phyloP scores from a whole-genome alignment of 169 alveolate genomes.

The Cystoisospora suis region DNA sequence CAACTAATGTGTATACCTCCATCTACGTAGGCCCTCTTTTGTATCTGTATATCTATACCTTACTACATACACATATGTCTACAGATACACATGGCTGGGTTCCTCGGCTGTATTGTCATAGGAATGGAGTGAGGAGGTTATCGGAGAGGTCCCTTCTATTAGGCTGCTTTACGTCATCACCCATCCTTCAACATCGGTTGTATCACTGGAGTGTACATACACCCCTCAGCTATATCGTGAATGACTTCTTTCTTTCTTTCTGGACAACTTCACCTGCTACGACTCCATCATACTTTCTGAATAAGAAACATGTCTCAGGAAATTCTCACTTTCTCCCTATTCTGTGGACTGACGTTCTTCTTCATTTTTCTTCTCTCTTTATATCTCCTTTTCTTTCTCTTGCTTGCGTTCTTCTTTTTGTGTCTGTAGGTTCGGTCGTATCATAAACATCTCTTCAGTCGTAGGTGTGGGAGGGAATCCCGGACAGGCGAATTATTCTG shows the following conservation, averaged over 20 bases:
- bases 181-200: neutral
- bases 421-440: constrained; percentile 68
- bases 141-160: neutral
- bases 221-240: neutral
- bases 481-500: constrained; percentile 90
- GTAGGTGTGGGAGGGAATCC: constrained; percentile 89
- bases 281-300: neutral
- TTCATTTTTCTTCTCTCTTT: neutral
- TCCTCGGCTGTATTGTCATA: neutral
- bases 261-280: neutral
- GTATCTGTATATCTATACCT: no score
- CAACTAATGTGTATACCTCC: neutral
- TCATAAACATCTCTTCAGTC: constrained; percentile 76
- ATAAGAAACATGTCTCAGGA: no score
- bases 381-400: neutral
- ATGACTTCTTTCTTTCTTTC: neutral
- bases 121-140: neutral
- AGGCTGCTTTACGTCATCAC: no score
- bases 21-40: no score
- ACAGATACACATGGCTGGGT: neutral
- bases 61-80: neutral
- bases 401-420: neutral
- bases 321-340: no score
- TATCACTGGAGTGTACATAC: neutral
- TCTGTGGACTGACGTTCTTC: neutral